Evolutionary conservation across 192 early-diverging fungal species (phyloP), one percentile per base, ranked within the genome.

Genomic region (Backusella luteola): DNA sequence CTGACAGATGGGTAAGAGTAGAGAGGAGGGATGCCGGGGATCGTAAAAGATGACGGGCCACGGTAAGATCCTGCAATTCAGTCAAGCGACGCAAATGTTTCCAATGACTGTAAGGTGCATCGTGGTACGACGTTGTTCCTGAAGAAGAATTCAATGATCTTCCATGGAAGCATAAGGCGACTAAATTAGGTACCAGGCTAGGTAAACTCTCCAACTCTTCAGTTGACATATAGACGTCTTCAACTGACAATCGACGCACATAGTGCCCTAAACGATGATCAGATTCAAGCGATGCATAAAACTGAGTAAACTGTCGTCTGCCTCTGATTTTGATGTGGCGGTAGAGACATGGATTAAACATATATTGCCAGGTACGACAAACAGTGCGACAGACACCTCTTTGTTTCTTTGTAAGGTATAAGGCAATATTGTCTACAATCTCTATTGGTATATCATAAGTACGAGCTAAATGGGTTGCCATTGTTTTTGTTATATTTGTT

Each of bases 321-420:
- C 42, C 44, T 71, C 41, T 71, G 11, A 71, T 29, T 32, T 49
- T 23, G 15, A 71, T 46, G 42, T 71, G 29, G 5, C 42, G 39
- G 19, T 71, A 71, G 14, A 44, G 70, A n/a, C 42, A 49, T 42
- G 70, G 70, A 17, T 29, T 71, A 17, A 71, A 71, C 15, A 71
- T 19, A 15, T 19, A 2, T 19, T 41, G 23, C 70, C 70, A 71
- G 23, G 42, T 42, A 32, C 23, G 39, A 34, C 70, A 49, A 15
- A 71, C 70, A 44, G 70, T 46, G 46, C 39, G 70, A n/a, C 70
- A 71, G 12, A 49, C 29, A 5, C 70, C 41, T 34, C 42, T 49
- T 49, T 71, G 70, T 71, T 44, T 71, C 5, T 44, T 49, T 17
- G 70, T 71, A 29, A 71, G 70, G 23, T 71, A 71, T 0, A 19